Percentiles rank a stretch among this genome's conserved stretches.
These are phyloP conservation scores for Zalerion maritima DNA, from an alignment of 495 filamentous ascomycete species.

Conservation along the genomic window DNA sequence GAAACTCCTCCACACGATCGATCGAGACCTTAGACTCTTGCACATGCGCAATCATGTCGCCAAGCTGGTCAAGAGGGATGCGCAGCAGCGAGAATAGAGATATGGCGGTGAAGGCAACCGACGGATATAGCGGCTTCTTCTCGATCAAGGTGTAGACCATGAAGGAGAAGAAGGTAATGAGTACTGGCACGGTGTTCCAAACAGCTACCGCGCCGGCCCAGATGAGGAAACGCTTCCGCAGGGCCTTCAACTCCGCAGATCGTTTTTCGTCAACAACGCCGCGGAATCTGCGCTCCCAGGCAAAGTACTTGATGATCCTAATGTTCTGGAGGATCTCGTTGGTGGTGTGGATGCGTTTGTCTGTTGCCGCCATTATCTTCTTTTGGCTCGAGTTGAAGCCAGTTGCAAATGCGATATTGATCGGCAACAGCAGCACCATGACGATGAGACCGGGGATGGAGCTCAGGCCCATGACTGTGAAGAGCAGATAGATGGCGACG, in stretches of 20 bases:
- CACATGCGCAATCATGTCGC: conserved; percentile 98
- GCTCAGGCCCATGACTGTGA: conserved; percentile 77
- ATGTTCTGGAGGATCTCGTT: conserved; percentile 98
- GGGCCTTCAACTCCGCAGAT: conserved; percentile 55
- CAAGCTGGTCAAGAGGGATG: conserved; percentile 87
- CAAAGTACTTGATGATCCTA: conserved; percentile 98
- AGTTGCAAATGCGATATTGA: conserved; percentile 76
- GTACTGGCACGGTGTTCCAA: conserved; percentile 89
- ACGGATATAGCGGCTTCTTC: conserved; percentile 76
- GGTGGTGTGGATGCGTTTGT: conserved; percentile 90
- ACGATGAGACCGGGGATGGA: conserved; percentile 88
- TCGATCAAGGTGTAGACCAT: conserved; percentile 85
- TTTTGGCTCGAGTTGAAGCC: conserved; percentile 76
- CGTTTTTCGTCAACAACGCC: conserved; percentile 81
- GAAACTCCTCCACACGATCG: conserved; percentile 89
- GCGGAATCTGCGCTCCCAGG: conserved; percentile 90
- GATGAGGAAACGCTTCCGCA: conserved; percentile 72
- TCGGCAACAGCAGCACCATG: conserved; percentile 75
- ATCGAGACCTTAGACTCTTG: conserved; percentile 96
- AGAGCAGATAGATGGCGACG: conserved; percentile 58
- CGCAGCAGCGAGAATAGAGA: conserved; percentile 94
- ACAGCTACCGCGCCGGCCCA: conserved; percentile 86
- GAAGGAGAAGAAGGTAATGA: conserved; percentile 95
- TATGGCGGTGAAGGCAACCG: conserved; percentile 89
- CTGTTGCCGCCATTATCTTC: conserved; percentile 82